phyloP scores from a whole-genome alignment of 768 basidiomycete genomes.

The Tylopilus balloui region DNA sequence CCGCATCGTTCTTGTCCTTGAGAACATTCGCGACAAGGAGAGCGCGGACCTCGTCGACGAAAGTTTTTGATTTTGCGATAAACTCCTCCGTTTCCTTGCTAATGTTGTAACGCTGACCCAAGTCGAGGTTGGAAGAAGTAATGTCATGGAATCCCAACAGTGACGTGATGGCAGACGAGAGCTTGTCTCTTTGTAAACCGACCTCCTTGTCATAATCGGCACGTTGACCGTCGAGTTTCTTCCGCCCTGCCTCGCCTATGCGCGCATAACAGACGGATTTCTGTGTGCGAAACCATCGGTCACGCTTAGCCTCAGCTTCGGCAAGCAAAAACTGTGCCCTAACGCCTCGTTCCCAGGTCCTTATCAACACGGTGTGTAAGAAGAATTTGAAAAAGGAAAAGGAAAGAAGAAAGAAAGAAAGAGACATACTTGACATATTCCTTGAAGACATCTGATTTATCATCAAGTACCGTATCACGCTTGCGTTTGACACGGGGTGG shows the following conservation, averaged over 20 bases:
- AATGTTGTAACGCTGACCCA: slow-evolving; percentile 28
- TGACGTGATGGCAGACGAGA: slow-evolving; percentile 21
- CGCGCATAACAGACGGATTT: slow-evolving; percentile 28
- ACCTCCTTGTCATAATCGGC: slow-evolving; percentile 26
- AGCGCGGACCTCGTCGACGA: slow-evolving; percentile 22
- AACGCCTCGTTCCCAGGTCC: slow-evolving; percentile 30
- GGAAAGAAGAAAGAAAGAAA: no score
- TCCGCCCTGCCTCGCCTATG: slow-evolving; percentile 29
- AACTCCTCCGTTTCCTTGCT: slow-evolving; percentile 19
- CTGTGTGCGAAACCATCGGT: slow-evolving; percentile 29
- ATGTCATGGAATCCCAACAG: slow-evolving; percentile 23
- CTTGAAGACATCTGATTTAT: slow-evolving; percentile 23
- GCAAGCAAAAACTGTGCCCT: slow-evolving; percentile 22
- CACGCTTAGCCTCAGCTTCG: slow-evolving; percentile 29
- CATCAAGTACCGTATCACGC: slow-evolving; percentile 17
- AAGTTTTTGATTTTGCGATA: slow-evolving; percentile 24
- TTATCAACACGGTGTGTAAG: slow-evolving; percentile 9
- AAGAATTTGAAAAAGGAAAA: neutral
- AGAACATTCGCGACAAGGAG: slow-evolving; percentile 23
- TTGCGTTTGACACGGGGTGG: slow-evolving; percentile 25
- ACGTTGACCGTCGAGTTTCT: slow-evolving; percentile 28
- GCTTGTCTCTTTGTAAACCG: slow-evolving; percentile 21
- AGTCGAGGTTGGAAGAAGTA: slow-evolving; percentile 21
- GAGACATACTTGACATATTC: slow-evolving; percentile 29
- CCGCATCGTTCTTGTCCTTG: slow-evolving; percentile 9